These are phyloP conservation scores for Calycina herbarum DNA, from an alignment of 2,329 filamentous ascomycete species.

Conservation along the genomic window DNA sequence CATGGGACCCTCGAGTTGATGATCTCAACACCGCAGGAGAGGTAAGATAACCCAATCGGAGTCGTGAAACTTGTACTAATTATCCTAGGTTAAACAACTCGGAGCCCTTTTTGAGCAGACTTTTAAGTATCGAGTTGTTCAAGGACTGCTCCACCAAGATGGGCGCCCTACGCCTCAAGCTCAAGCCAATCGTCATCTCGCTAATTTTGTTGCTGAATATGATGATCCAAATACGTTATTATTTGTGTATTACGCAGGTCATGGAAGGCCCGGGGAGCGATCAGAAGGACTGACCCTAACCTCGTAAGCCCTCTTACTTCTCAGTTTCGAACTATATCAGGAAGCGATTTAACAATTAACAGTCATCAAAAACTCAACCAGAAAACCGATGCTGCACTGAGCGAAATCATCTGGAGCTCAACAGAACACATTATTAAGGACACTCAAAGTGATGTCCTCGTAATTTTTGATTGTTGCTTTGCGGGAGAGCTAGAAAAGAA, in stretches of 20 bases:
- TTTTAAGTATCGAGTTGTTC: constrained; percentile 13
- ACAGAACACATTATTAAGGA: constrained; percentile 15
- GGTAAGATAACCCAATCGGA: constrained; percentile 10
- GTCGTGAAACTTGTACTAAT: neutral
- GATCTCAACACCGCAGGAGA: constrained; percentile 17
- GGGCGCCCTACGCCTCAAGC: constrained; percentile 4
- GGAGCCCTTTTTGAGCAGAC: constrained; percentile 11
- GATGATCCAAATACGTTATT: constrained; percentile 17
- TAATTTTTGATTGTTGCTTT: constrained; percentile 29
- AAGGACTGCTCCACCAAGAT: constrained; percentile 5
- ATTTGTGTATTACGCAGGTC: constrained; percentile 24
- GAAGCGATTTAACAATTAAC: neutral
- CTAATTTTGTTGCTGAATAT: constrained; percentile 18
- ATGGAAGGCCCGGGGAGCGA: constrained; percentile 15
- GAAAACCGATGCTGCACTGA: neutral
- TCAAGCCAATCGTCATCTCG: constrained; percentile 17
- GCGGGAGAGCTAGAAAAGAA: constrained; percentile 16
- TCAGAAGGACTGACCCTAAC: constrained; percentile 10
- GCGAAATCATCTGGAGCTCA: constrained; percentile 19
- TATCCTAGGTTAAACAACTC: constrained; percentile 14
- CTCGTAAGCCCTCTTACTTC: constrained; percentile 11
- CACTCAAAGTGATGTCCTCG: constrained; percentile 19
- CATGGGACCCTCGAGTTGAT: constrained; percentile 18
- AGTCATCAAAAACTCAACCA: neutral
- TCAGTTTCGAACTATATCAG: too few species aligned